A percentile compares a stretch with the other conserved stretches of the same genome.
These are phyloP conservation scores for Boeremia exigua DNA, from an alignment of 2,329 filamentous ascomycete genomes.

Conservation along the genomic window DNA sequence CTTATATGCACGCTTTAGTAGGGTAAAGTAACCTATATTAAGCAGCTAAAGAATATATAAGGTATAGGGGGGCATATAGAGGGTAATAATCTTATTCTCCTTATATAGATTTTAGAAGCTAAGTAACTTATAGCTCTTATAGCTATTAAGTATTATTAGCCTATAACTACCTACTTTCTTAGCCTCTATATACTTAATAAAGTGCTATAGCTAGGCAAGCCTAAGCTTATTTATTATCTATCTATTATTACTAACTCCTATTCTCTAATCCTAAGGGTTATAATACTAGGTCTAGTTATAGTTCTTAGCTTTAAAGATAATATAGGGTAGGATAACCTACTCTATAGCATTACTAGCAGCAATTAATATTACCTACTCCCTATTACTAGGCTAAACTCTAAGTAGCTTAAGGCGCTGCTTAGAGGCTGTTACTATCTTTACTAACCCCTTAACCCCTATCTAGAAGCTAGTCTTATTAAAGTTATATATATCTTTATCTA, in stretches of 20 bases:
- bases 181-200: not conserved
- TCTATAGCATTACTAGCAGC: too few species aligned
- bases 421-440: too few species aligned
- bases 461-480: not conserved
- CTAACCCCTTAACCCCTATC: too few species aligned
- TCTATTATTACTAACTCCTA: not conserved
- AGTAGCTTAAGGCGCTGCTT: too few species aligned
- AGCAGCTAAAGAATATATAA: not conserved
- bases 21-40: too few species aligned
- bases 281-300: not conserved
- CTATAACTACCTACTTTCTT: too few species aligned
- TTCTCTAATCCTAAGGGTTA: not conserved
- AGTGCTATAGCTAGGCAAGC: not conserved
- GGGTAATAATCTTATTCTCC: not conserved
- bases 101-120: conserved; percentile 1
- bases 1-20: too few species aligned
- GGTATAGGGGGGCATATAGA: not conserved
- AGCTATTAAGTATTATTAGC: conserved; percentile 9
- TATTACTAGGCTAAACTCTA: too few species aligned
- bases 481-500: too few species aligned
- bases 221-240: not conserved
- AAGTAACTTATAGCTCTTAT: conserved; percentile 29
- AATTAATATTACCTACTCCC: too few species aligned
- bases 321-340: not conserved
- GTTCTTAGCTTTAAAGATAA: not conserved